A percentile compares a stretch with the other conserved stretches of the same genome.
These are phyloP conservation scores for Xylariaceae sp. DNA, from an alignment of 2,329 filamentous ascomycete genomes.

Conservation along the genomic window DNA sequence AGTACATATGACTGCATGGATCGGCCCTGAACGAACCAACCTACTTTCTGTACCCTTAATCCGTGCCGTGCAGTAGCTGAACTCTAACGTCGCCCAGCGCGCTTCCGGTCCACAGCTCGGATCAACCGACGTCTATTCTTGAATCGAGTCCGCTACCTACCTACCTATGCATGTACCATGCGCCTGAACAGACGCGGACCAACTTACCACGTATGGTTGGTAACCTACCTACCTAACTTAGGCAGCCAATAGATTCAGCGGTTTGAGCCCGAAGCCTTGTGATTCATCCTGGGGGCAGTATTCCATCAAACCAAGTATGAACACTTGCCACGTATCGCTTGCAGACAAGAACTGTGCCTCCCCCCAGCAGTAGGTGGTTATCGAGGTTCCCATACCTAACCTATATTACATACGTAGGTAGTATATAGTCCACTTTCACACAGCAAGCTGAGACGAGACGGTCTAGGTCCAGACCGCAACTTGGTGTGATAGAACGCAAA, in stretches of 20 bases:
- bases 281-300: neutral
- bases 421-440: conserved; percentile 10
- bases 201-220: neutral
- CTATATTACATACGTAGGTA: too few relatives aligned
- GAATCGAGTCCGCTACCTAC: neutral
- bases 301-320: neutral
- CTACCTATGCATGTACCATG: neutral
- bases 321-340: neutral
- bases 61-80: neutral
- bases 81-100: neutral
- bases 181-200: neutral
- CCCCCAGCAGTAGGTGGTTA: neutral
- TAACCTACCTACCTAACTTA: too few relatives aligned
- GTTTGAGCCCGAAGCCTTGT: neutral
- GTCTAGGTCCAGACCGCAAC: conserved; percentile 23
- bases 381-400: neutral
- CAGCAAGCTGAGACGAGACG: neutral
- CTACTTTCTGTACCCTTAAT: neutral
- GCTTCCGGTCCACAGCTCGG: conserved; percentile 2
- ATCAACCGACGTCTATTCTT: conserved; percentile 1
- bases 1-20: neutral
- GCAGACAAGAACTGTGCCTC: neutral
- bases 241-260: too few relatives aligned
- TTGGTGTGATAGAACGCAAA: conserved; percentile 20
- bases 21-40: neutral